Base-by-base conservation (phyloP, 192 early-diverging fungal species). In the Backusella luteola region DNA sequence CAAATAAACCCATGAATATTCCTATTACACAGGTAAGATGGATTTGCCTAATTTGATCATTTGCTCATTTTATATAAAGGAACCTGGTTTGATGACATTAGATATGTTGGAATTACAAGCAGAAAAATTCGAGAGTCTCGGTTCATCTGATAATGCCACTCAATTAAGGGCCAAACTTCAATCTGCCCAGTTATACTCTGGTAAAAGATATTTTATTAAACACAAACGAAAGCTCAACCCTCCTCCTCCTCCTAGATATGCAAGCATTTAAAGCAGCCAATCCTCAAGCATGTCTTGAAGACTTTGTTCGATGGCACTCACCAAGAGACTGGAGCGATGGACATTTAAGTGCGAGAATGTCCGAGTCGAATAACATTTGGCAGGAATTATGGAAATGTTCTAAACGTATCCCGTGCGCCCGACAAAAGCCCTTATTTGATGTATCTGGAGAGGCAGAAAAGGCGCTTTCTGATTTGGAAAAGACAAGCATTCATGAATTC, bases 241-340 rank as follows among this genome's bases (percentile, higher is more conserved):
- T 29, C 2, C 29, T 32, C 29, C n/a, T n/a, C n/a, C 32, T 32
- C 36, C 36, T 52, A 67, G 95, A 97, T 77, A 96, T 98, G 95
- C 86, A 93, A 77, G 91, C 95, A 11, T 98, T 98, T 82, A 98
- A 98, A 77, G 96, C 96, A 4, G 96, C 96, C 7, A 98, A 98
- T 77, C 95, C 96, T 4, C 84, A 87, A 6, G 88, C 89, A 67
- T 78, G 78, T 1, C 73, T 98, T 34, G 94, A 91, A 14, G 96
- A 98, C 68, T 98, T 98, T 87, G 92, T 98, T 21, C 90, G 95
- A 56, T 98, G 96, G 96, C 93, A 96, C 77, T 97, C 96, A 9
- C 96, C 96, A 15, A 89, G 94, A 67, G 96, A 98, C 81, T 98
- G 94, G 94, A 85, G 91, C 19, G 87, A 88, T 14, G 86, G 85